phyloP scores from a whole-genome alignment of 1,139 yeast genomes.

The Blastobotrys arbuscula region DNA sequence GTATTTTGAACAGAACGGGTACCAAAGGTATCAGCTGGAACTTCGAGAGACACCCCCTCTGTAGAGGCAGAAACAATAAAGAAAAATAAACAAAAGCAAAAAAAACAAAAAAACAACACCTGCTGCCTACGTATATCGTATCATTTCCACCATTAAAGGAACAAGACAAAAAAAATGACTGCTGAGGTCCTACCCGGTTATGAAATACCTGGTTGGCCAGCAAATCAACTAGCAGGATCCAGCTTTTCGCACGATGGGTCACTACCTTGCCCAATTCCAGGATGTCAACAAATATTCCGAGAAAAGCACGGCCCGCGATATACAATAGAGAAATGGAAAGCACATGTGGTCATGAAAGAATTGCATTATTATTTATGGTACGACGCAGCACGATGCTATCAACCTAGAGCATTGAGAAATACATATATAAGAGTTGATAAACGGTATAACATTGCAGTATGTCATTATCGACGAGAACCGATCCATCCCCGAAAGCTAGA shows the following conservation, averaged over 20 bases:
- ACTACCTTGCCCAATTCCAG: conserved; percentile 10
- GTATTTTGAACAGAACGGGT: no score
- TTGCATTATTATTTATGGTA: conserved; percentile 11
- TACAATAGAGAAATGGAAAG: conserved; percentile 12
- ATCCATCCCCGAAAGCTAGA: conserved; percentile 8
- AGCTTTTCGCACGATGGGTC: conserved; percentile 1
- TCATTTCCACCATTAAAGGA: no score
- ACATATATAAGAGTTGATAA: conserved; percentile 12
- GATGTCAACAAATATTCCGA: conserved; percentile 4
- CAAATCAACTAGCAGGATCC: background rate
- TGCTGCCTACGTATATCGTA: no score
- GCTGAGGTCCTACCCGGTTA: background rate
- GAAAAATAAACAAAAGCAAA: no score
- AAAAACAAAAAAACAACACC: no score
- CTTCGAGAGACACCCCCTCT: no score
- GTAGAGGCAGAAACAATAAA: no score
- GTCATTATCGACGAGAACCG: conserved; percentile 12
- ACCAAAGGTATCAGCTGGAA: no score
- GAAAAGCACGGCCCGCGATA: conserved; percentile 10
- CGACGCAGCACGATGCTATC: conserved; percentile 9
- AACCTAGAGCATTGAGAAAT: conserved; percentile 8
- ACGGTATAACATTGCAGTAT: conserved; percentile 11
- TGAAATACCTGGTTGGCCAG: conserved; percentile 8
- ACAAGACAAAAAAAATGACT: no score
- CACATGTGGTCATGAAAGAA: conserved; percentile 9